A percentile compares a stretch with the other conserved stretches of the same genome.
Evolutionary conservation across 108 stramenopile species (phyloP).

Genomic region (Cylindrotheca closterium): DNA sequence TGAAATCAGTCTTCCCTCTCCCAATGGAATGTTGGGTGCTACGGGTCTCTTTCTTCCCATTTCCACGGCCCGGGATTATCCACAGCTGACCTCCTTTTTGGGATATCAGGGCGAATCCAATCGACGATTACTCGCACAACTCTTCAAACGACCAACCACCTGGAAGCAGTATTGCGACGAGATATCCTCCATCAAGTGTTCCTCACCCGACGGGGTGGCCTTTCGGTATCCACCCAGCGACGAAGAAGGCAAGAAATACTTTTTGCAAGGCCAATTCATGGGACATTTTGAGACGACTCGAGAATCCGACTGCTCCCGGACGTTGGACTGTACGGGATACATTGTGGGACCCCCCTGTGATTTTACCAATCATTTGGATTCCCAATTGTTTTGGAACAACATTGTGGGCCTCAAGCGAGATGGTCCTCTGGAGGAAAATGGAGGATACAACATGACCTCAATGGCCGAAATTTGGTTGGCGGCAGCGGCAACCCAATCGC

Average conservation of each 20-base stretch:
- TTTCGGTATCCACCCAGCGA: neutral
- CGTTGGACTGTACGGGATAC: constrained; percentile 26
- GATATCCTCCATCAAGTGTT: constrained; percentile 17
- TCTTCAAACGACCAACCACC: constrained; percentile 37
- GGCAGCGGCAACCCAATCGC: constrained; percentile 32
- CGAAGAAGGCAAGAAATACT: constrained; percentile 14
- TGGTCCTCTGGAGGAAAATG: constrained; percentile 15
- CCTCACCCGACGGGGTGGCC: constrained; percentile 11
- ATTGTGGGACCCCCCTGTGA: constrained; percentile 26
- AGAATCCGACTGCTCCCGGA: constrained; percentile 24
- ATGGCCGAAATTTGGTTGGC: constrained; percentile 46
- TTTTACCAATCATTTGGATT: constrained; percentile 15
- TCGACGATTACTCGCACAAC: constrained; percentile 29
- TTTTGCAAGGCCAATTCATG: constrained; percentile 7
- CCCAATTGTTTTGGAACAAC: constrained; percentile 33
- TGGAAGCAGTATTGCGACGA: constrained; percentile 44
- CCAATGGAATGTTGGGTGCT: constrained; percentile 32
- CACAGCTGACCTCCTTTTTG: constrained; percentile 24
- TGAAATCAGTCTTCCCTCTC: constrained; percentile 11
- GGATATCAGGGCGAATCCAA: constrained; percentile 41
- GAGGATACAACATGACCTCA: constrained; percentile 22
- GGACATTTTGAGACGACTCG: constrained; percentile 26
- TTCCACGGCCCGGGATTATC: constrained; percentile 21
- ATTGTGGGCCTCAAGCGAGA: constrained; percentile 20
- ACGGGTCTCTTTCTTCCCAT: constrained; percentile 34